Evolutionary conservation across 208 protist species (phyloP), one percentile per base, ranked within the genome.

Genomic region (Leishmania lainsoni): DNA sequence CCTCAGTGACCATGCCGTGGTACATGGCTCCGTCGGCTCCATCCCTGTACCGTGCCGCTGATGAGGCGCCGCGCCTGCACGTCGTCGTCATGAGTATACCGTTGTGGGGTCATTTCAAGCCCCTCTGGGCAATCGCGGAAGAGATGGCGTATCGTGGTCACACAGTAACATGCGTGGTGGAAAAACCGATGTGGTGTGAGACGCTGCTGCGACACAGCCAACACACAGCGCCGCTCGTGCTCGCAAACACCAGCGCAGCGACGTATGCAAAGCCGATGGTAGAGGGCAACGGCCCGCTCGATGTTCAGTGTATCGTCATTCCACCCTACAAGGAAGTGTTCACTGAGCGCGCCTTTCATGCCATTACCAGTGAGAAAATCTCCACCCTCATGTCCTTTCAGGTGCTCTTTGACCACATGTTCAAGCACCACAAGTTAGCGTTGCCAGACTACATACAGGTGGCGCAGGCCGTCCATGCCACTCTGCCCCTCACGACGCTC

Each of bases 41-140:
- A 35, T 86, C 86, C n/a, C 78, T 86, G 20, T 83, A 84, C 78
- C 68, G 68, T 45, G 26, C 63, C 32, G 78, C 72, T 72, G 74
- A 83, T 32, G 81, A 74, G 26, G 76, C 75, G 12, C 83, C 89
- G 42, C 86, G 82, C 56, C 81, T 93, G 81, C 90, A 91, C 75
- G 59, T 93, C 26, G 90, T 63, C 35, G 83, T 91, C 74, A 81
- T 91, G 61, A 87, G 75, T n/a, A 66, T 93, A 29, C 90, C 90
- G 1, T 79, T 89, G 32, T 85, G 83, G 80, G 88, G 88, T 0
- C 87, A 91, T 74, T 88, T 89, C 66, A 89, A 89, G 35, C 87
- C 88, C 2, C 82, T 93, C 42, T 81, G 80, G 63, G 77, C 81
- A 2, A 76, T 88, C 61, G 88, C 83, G 6, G 90, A 91, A 68